Evolutionary conservation across 768 basidiomycete genomes (phyloP).

Genomic region (Lactarius hengduanensis): DNA sequence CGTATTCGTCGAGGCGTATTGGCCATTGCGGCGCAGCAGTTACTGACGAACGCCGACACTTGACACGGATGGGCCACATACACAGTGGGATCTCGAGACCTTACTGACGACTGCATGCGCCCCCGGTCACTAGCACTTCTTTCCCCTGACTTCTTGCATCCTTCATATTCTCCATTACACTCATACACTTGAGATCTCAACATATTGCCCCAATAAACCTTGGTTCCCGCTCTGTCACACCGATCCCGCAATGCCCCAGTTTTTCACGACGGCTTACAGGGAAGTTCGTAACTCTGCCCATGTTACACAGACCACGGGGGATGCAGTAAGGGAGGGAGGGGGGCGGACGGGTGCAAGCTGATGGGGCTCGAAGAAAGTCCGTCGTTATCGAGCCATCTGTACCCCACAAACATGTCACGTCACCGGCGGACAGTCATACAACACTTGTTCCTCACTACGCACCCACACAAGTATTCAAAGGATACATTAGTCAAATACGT

Average conservation of each 20-base stretch:
- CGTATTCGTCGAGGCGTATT: constrained; percentile 12
- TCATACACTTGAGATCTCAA: too few relatives aligned
- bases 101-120: neutral
- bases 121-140: too few relatives aligned
- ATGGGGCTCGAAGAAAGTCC: neutral
- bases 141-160: too few relatives aligned
- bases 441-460: neutral
- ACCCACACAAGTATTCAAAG: neutral
- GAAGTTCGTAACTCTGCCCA: neutral
- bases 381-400: neutral
- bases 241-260: too few relatives aligned
- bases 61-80: neutral
- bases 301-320: neutral
- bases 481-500: constrained; percentile 7
- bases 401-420: neutral
- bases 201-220: too few relatives aligned
- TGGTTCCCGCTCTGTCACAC: too few relatives aligned
- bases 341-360: neutral
- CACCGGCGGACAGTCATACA: neutral
- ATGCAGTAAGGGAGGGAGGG: neutral
- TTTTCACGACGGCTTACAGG: neutral
- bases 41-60: neutral
- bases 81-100: neutral
- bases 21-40: neutral
- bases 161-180: too few relatives aligned